Evolutionary conservation across 2,329 filamentous ascomycete species (phyloP), one percentile per base, ranked within the genome.

Genomic region (Aspergillus sergii): DNA sequence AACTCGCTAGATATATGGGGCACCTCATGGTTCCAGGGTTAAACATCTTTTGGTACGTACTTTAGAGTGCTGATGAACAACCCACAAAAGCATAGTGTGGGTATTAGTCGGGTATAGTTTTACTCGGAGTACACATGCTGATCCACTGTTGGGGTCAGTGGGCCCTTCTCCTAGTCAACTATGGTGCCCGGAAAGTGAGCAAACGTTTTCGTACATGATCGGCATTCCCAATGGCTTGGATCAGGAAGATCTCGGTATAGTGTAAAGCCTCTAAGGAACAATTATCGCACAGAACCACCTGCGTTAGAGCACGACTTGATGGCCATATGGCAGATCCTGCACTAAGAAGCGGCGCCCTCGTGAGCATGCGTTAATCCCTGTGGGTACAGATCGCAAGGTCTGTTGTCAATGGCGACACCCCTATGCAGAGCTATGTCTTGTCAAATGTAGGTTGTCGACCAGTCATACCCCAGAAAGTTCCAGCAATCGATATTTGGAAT

Each of bases 1-100:
- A 26, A n/a, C 26, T 59, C 26, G 34, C 21, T 59, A 51, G 46
- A 59, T 59, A 50, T 53, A 59, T 59, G 57, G 57, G 46, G 57
- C 57, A 30, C 39, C 39, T 50, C 57, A 32, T 9, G 36, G 57
- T 53, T 53, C 26, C 34, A 41, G 16, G 16, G 28, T 28, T 30
- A 23, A 26, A 34, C 32, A 30, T 53, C 23, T 14, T 30, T 19
- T 50, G 51, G 30, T 54, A 36, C 51, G 19, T 16, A 36, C 30
- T 23, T 28, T 8, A 6, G 26, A 28, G 26, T 28, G 6, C 26
- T 7, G 11, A 34, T 16, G 12, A 54, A 21, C 11, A 23, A 34
- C 51, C 30, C 28, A 16, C 51, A 32, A 28, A 39, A 16, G 57
- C n/a, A 28, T 19, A 48, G 34, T 39, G 45, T 21, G 43, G 36